These are phyloP conservation scores for Boletus rubropictus DNA, from an alignment of 768 basidiomycete genomes.

Conservation along the genomic window DNA sequence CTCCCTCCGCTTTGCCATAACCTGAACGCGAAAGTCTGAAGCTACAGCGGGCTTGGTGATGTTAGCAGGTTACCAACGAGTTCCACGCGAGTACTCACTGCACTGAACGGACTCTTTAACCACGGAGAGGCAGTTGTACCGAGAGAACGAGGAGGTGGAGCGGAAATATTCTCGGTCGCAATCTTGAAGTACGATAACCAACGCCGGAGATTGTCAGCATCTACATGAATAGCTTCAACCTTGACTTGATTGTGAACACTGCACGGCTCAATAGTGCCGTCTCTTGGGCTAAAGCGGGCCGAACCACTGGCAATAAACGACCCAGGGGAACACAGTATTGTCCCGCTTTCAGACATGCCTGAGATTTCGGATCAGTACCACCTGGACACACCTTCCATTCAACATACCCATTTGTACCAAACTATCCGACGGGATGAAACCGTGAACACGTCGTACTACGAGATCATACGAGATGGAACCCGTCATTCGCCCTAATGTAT, in stretches of 20 bases:
- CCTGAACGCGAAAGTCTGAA: constrained; percentile 13
- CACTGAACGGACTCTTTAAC: constrained; percentile 25
- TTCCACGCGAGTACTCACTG: constrained; percentile 13
- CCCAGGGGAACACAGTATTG: constrained; percentile 45
- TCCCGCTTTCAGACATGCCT: constrained; percentile 25
- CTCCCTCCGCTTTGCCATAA: constrained; percentile 15
- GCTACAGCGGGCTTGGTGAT: constrained; percentile 13
- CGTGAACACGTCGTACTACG: constrained; percentile 42
- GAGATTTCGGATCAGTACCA: background rate
- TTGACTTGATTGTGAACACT: constrained; percentile 44
- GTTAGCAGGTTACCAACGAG: constrained; percentile 2
- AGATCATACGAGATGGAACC: constrained; percentile 52
- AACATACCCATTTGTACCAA: constrained; percentile 28
- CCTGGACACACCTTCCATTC: background rate
- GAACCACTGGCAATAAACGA: constrained; percentile 42
- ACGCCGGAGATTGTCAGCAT: constrained; percentile 36
- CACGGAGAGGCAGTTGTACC: constrained; percentile 18
- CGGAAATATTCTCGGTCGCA: constrained; percentile 1
- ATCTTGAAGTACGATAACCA: constrained; percentile 13
- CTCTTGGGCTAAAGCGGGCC: constrained; percentile 53
- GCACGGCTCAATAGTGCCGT: constrained; percentile 46
- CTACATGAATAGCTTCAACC: constrained; percentile 42
- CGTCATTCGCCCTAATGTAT: constrained; percentile 59
- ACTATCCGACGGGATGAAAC: constrained; percentile 31
- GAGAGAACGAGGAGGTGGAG: constrained; percentile 2